Evolutionary conservation across 2,329 filamentous ascomycete species (phyloP).

Genomic region (Chalaropsis ovoidea): DNA sequence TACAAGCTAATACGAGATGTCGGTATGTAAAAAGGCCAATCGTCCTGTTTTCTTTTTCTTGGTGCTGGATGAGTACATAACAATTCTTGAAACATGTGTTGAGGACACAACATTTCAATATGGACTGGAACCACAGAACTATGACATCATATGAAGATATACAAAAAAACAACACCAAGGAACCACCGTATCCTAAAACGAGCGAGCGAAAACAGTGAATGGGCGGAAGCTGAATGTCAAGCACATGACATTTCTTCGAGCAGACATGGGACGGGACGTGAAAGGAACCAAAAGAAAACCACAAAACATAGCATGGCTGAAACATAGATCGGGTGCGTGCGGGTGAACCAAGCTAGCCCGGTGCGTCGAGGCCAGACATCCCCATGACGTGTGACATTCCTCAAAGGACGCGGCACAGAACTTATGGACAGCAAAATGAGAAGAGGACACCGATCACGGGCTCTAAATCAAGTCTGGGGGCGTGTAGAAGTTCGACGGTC

Average conservation of each 20-base stretch:
- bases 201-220: neutral
- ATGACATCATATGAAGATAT: neutral
- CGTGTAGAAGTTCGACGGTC: conserved; percentile 1
- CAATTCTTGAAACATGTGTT: no score
- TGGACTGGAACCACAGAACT: conserved; percentile 2
- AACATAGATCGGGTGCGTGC: no score
- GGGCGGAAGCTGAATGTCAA: neutral
- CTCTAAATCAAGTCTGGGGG: conserved; percentile 2
- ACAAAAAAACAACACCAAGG: neutral
- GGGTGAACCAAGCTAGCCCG: neutral
- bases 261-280: neutral
- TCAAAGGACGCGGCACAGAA: neutral
- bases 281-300: neutral
- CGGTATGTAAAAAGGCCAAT: no score
- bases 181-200: neutral
- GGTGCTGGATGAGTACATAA: no score
- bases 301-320: neutral
- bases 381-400: neutral
- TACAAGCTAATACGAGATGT: no score
- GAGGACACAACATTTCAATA: neutral
- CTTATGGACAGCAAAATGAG: neutral
- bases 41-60: no score
- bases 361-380: neutral
- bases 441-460: neutral
- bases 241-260: no score